Conservation (phyloP, 192 early-diverging fungal genomes). For the Entophlyctis helioformis region DNA sequence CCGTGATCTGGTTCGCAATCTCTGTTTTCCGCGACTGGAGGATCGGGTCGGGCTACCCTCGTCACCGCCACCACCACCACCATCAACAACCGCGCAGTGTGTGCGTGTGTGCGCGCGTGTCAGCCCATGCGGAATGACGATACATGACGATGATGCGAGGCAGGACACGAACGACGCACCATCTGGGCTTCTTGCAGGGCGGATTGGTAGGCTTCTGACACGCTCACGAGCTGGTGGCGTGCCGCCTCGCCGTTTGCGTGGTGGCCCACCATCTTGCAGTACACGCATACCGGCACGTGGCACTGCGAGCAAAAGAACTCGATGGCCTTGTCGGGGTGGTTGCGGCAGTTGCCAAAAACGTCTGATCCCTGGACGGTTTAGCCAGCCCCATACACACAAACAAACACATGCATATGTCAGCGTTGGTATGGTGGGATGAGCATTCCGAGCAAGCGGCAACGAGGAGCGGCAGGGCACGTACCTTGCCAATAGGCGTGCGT, state of each 20-base stretch:
- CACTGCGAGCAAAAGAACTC: slow-evolving; percentile 56
- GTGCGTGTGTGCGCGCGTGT: no score
- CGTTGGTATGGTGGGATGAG: no score
- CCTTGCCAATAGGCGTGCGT: slow-evolving; percentile 39
- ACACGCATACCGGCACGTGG: slow-evolving; percentile 49
- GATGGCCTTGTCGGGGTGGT: slow-evolving; percentile 40
- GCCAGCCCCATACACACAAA: no score
- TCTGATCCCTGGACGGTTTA: slow-evolving; percentile 29
- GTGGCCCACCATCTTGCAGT: slow-evolving; percentile 52
- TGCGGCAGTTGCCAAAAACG: slow-evolving; percentile 45
- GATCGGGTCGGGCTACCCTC: slow-evolving; percentile 36
- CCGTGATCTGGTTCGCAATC: slow-evolving; percentile 38
- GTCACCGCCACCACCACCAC: no score
- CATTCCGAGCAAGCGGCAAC: no score
- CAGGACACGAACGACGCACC: no score
- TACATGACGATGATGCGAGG: no score
- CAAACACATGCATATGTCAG: no score
- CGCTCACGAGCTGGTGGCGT: slow-evolving; percentile 45
- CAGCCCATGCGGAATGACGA: no score
- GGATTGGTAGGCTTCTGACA: slow-evolving; percentile 37
- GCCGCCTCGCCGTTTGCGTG: slow-evolving; percentile 42
- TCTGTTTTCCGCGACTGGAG: slow-evolving; percentile 28
- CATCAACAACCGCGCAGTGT: no score
- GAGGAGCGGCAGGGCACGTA: not conserved
- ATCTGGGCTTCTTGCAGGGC: slow-evolving; percentile 38